A percentile compares a stretch with the other conserved stretches of the same genome.
Evolutionary conservation across 2,329 filamentous ascomycete genomes (phyloP).

Genomic region (Zalaria obscura): DNA sequence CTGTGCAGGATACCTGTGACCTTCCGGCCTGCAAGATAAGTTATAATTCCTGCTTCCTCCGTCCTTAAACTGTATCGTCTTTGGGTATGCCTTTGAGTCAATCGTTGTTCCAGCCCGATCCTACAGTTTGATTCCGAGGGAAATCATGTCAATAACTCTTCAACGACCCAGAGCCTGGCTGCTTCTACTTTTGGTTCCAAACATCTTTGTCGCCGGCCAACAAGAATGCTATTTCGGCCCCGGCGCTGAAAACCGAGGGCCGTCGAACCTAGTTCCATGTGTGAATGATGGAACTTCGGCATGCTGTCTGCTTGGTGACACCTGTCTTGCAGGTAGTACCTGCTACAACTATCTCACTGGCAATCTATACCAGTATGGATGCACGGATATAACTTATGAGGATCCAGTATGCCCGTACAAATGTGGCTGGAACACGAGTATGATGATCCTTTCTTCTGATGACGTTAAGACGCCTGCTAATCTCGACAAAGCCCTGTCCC

Average conservation of each 20-base stretch:
- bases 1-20: too few species aligned
- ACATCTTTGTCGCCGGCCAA: conserved; percentile 6
- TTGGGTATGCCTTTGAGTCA: too few species aligned
- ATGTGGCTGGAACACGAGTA: conserved; percentile 14
- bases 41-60: too few species aligned
- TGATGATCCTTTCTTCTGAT: not conserved
- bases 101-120: too few species aligned
- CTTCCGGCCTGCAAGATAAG: too few species aligned
- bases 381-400: conserved; percentile 15
- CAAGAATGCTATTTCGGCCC: conserved; percentile 17
- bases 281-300: conserved; percentile 10
- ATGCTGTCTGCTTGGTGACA: conserved; percentile 15
- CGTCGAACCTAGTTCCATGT: conserved; percentile 13
- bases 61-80: too few species aligned
- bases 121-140: too few species aligned
- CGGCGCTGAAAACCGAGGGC: conserved; percentile 12
- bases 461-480: not conserved
- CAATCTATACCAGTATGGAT: conserved; percentile 17
- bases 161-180: too few species aligned
- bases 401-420: conserved; percentile 15
- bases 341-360: conserved; percentile 15
- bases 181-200: not conserved
- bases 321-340: conserved; percentile 14
- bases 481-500: conserved; percentile 10
- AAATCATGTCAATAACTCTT: too few species aligned